Conservation (phyloP, 1,284 basidiomycete species). For the Trichosporon sp. region DNA sequence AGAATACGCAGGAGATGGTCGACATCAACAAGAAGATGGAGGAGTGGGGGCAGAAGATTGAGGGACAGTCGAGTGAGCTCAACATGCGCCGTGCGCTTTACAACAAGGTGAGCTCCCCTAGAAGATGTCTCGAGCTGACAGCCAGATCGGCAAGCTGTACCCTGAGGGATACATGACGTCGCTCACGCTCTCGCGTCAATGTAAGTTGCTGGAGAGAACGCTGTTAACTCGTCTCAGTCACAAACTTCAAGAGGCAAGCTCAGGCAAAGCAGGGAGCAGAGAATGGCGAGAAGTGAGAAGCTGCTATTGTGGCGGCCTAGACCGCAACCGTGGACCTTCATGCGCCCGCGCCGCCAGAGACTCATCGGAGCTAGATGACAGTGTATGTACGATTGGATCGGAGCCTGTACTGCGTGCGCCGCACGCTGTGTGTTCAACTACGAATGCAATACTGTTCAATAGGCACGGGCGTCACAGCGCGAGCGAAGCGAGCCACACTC, state of each 20-base stretch:
- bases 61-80: constrained; percentile 23
- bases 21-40: constrained; percentile 31
- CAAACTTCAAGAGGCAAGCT: constrained; percentile 11
- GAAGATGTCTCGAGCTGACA: background rate
- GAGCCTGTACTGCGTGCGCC: background rate
- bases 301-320: too few species aligned
- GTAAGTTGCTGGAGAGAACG: background rate
- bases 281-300: background rate
- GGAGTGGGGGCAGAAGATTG: constrained; percentile 29
- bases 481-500: too few species aligned
- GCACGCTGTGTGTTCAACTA: background rate
- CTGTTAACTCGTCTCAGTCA: constrained; percentile 3
- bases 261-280: background rate
- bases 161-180: constrained; percentile 38
- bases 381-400: background rate
- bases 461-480: background rate
- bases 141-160: constrained; percentile 36
- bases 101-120: constrained; percentile 21
- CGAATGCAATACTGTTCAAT: background rate
- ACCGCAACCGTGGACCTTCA: too few species aligned
- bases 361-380: too few species aligned
- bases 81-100: constrained; percentile 30
- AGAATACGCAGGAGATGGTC: constrained; percentile 34
- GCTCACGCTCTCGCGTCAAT: constrained; percentile 15
- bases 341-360: too few species aligned